Base-by-base conservation (phyloP, 345 rosid species). In the Bruguiera gymnorhiza region DNA sequence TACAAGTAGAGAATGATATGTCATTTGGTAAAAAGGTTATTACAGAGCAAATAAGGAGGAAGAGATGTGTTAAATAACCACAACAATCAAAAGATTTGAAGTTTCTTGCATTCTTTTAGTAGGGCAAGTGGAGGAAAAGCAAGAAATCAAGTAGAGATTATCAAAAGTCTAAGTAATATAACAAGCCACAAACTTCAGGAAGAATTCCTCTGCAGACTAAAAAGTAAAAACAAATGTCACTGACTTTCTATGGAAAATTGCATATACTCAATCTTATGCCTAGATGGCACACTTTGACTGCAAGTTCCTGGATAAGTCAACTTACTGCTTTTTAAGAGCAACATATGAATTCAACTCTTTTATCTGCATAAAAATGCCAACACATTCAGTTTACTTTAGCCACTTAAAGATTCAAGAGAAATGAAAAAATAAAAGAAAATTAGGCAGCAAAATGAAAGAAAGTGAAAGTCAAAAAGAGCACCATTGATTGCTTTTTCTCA, bases 401-500 rank as follows among this genome's bases (percentile, higher is more conserved):
- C 65, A 69, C 31, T 15, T 19, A 66, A 50, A 53, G 59, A 61
- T 37, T 10, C 2, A 2, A 18, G 7, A 10, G 1, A 24, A 56
- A 56, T 21, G 29, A 43, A 56, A 26, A 2, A 6, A 43, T 31
- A 61, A 23, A 63, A 60, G 18, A 60, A 11, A 36, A 39, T 1
- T 10, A 6, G 37, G 37, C 15, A n/a, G 50, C 39, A 67, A 43
- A 18, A 3, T 56, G 36, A 48, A 74, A n/a, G 53, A 18, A 70
- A 61, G 30, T 18, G 30, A 30, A 48, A 63, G 34, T 34, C 62
- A 19, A 53, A 56, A 43, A 37, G 64, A 72, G 5, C 46, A 88
- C 97, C 98, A 94, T 84, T 51, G 97, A 87, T 67, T 94, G 97
- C 66, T 85, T 91, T 83, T 88, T 87, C 70, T 94, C 98, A 65